Conservation (phyloP, 768 basidiomycete genomes). For the Sistotremastrum niveocremeum region DNA sequence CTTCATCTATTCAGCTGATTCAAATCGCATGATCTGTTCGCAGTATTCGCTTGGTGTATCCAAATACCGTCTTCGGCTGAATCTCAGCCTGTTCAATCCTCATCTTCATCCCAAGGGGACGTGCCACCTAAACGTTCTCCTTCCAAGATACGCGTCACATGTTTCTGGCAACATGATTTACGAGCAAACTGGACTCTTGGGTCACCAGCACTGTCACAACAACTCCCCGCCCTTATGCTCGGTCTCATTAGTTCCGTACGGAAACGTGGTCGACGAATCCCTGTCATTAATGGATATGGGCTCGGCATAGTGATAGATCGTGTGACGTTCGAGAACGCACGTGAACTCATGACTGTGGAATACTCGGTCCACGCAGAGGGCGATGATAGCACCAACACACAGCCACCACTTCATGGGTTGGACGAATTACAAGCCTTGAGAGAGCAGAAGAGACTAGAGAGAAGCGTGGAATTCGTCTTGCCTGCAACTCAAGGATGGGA, state of each 20-base stretch:
- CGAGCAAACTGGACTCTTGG: constrained; percentile 77
- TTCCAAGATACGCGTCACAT: constrained; percentile 60
- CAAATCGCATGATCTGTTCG: constrained; percentile 5
- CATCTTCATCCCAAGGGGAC: constrained; percentile 10
- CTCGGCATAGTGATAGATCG: constrained; percentile 71
- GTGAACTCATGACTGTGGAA: constrained; percentile 71
- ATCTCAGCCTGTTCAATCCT: constrained; percentile 9
- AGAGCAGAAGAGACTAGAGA: constrained; percentile 55
- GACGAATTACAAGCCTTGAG: constrained; percentile 52
- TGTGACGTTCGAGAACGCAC: constrained; percentile 64
- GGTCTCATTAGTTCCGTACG: constrained; percentile 73
- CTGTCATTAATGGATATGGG: constrained; percentile 66
- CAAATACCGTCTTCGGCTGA: constrained; percentile 38
- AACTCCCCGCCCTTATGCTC: constrained; percentile 74
- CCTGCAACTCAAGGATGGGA: constrained; percentile 77
- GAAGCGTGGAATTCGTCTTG: constrained; percentile 71
- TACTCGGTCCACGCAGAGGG: constrained; percentile 75
- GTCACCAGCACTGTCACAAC: constrained; percentile 53
- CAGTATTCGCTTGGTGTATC: constrained; percentile 91
- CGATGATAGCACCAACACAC: constrained; percentile 29
- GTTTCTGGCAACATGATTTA: constrained; percentile 93
- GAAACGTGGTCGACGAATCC: constrained; percentile 61
- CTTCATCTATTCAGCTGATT: constrained; percentile 1
- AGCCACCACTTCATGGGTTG: constrained; percentile 28
- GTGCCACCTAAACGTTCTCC: constrained; percentile 24